Evolutionary conservation across 306 rosid species (phyloP).

Genomic region (Crataegus laevigata): DNA sequence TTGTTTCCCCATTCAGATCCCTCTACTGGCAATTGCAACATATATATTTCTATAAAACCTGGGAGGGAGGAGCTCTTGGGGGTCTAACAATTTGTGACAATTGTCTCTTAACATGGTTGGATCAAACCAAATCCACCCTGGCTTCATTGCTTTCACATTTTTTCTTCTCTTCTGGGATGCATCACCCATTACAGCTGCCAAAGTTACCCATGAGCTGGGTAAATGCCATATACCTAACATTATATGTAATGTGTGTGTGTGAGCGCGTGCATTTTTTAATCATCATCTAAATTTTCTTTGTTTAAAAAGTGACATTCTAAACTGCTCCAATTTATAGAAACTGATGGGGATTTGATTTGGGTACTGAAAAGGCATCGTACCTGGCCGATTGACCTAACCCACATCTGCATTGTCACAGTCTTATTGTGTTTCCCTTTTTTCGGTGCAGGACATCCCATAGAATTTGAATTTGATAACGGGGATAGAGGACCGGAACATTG

Average conservation of each 20-base stretch:
- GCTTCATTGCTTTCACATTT: neutral
- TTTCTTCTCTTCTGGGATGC: constrained; percentile 1
- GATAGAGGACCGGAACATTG: constrained; percentile 22
- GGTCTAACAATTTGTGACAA: neutral
- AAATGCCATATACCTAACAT: neutral
- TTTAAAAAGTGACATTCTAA: too few species aligned
- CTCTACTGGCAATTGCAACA: neutral
- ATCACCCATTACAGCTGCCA: neutral
- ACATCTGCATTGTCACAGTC: neutral
- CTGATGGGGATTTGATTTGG: too few species aligned
- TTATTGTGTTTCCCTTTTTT: neutral
- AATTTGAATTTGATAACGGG: constrained; percentile 4
- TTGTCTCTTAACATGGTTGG: neutral
- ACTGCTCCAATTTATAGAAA: too few species aligned
- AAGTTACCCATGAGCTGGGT: neutral
- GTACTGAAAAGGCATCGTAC: too few species aligned
- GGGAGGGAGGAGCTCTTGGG: neutral
- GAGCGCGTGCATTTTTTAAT: too few species aligned
- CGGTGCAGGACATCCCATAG: constrained; percentile 1
- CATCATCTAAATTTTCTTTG: too few species aligned
- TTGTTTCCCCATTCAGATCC: neutral
- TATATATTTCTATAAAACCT: neutral
- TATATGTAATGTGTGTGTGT: too few species aligned
- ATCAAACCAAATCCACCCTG: neutral
- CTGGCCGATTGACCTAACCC: too few species aligned